A percentile compares a stretch with the other conserved stretches of the same genome.
These are phyloP conservation scores for Apophysomyces variabilis DNA, from an alignment of 371 early-diverging fungal species.

Conservation along the genomic window DNA sequence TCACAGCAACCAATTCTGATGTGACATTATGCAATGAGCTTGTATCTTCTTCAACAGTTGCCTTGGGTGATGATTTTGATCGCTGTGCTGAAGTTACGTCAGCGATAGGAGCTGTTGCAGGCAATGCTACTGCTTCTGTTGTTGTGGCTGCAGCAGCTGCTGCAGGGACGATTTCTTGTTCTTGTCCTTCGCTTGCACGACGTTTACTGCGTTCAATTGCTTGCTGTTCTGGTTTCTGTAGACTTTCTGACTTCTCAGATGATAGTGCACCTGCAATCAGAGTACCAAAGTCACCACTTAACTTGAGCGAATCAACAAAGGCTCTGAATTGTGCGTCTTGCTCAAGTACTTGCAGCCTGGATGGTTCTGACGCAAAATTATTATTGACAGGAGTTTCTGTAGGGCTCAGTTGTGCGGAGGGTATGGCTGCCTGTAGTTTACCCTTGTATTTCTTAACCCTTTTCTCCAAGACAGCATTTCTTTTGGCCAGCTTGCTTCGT, in stretches of 20 bases:
- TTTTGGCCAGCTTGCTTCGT: constrained; percentile 27
- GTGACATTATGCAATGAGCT: constrained; percentile 27
- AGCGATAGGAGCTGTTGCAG: neutral
- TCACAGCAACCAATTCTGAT: constrained; percentile 33
- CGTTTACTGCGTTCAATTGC: neutral
- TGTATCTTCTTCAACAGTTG: constrained; percentile 7
- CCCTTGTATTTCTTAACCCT: constrained; percentile 30
- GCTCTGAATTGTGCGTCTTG: constrained; percentile 36
- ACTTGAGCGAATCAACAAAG: constrained; percentile 40
- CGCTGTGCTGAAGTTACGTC: neutral
- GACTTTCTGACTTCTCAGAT: neutral
- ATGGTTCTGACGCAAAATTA: constrained; percentile 3
- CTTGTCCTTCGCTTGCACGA: neutral
- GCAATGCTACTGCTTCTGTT: constrained; percentile 9
- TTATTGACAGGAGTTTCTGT: neutral
- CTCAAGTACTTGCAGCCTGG: constrained; percentile 27
- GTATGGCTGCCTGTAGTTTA: constrained; percentile 12
- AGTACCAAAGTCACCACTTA: constrained; percentile 49
- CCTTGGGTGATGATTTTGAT: neutral
- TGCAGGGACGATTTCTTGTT: constrained; percentile 5
- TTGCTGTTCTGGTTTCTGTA: neutral
- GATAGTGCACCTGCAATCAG: constrained; percentile 46
- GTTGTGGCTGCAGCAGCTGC: neutral
- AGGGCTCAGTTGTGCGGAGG: neutral
- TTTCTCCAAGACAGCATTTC: constrained; percentile 25